Percentiles rank a stretch among this genome's conserved stretches.
phyloP scores from a whole-genome alignment of 1,139 yeast species.

The Candida mesenterica region DNA sequence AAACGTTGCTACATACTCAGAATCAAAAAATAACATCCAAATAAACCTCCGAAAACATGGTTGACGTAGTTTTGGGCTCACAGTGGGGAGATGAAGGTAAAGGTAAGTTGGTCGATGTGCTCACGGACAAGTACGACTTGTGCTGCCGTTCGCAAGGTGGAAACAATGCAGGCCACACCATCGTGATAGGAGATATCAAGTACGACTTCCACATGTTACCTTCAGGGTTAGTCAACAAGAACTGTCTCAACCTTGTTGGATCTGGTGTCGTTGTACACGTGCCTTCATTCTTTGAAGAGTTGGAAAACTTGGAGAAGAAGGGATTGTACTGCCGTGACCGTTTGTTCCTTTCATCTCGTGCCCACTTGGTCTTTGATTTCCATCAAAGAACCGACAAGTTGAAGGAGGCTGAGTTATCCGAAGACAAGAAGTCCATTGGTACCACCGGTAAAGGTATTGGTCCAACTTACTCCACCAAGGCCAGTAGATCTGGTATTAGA shows the following conservation, averaged over 20 bases:
- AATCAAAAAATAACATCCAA: no score
- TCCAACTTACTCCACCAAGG: conserved; percentile 96
- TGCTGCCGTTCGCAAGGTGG: conserved; percentile 99
- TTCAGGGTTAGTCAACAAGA: conserved; percentile 91
- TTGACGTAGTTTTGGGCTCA: conserved; percentile 92
- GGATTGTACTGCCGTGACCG: conserved; percentile 80
- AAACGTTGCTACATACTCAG: no score
- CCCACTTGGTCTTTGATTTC: conserved; percentile 95
- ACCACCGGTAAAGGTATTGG: conserved; percentile 99
- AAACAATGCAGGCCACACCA: conserved; percentile 98
- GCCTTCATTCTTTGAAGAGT: conserved; percentile 88
- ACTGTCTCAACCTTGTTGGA: conserved; percentile 86
- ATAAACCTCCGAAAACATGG: no score
- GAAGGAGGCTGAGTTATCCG: conserved; percentile 86
- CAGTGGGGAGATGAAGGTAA: conserved; percentile 99
- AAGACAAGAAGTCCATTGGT: conserved; percentile 87
- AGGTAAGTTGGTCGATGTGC: conserved; percentile 91
- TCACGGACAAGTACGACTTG: conserved; percentile 80
- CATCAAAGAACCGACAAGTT: conserved; percentile 95
- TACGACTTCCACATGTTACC: conserved; percentile 99
- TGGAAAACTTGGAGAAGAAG: conserved; percentile 75
- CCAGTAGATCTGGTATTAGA: conserved; percentile 94
- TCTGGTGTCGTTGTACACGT: conserved; percentile 96
- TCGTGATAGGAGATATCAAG: conserved; percentile 82
- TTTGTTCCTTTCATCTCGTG: conserved; percentile 86